Base-by-base conservation (phyloP, 257 asterid genomes). In the Craterostigma plantagineum region DNA sequence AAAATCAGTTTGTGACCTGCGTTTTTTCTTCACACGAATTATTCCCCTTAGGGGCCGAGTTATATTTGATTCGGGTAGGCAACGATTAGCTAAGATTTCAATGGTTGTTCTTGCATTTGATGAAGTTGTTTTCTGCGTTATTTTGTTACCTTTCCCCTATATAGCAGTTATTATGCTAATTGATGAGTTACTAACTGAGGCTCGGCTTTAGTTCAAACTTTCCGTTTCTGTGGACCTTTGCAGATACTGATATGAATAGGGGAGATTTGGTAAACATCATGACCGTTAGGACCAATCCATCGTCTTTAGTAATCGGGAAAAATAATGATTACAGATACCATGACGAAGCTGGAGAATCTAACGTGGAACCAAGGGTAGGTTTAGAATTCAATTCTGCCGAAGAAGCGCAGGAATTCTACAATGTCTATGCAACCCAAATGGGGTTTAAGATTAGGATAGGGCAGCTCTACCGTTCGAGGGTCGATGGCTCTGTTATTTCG, bases 391-490 rank as follows among this genome's bases (percentile, higher is more conserved):
- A 78, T 61, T 49, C 93, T 30, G 80, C 87, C 34, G 97, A 86
- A 41, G 94, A 75, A 39, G 94, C 97, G 0, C 97, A 86, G 48
- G 94, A 86, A 42, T 69, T 73, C 49, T 81, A 86, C 63, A 78
- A 61, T 57, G 27, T 61, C 2, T 81, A 86, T 33, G 94, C 93
- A 35, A 55, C 81, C 10, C 80, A 67, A 40, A 52, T 59, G 16
- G 97, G 97, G 52, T 86, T 86, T 64, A 81, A 72, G 55, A 81
- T 86, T 40, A 66, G 97, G 60, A 81, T 81, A 18, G 94, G 97
- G 35, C 97, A 86, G 76, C 76, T 86, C 16, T 86, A 81, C 48
- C 66, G 97, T 60, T 86, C 97, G 37, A 57, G 94, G 46, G 64
- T 63, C 36, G 97, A 86, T 30, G 97, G 97, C 37, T 59, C 91